These are phyloP conservation scores for Blastobotrys illinoisensis DNA, from an alignment of 1,139 yeast species.

Conservation along the genomic window DNA sequence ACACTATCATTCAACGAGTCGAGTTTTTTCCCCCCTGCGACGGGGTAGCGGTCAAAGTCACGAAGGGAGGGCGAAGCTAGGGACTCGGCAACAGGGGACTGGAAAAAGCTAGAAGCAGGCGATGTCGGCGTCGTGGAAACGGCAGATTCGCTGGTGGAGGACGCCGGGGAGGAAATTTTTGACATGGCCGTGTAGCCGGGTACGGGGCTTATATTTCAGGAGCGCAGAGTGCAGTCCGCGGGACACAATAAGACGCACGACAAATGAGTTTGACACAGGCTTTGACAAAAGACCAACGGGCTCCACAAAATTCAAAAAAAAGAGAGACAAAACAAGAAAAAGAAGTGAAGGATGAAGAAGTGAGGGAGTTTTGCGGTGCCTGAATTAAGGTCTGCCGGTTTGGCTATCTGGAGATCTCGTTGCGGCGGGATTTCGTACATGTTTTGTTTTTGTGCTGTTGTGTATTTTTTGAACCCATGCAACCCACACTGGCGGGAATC, in stretches of 20 bases:
- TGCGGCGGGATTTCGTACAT: too few relatives aligned
- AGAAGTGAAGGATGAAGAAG: not conserved
- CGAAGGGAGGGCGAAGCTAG: slow-evolving; percentile 12
- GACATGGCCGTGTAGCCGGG: slow-evolving; percentile 1
- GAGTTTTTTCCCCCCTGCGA: not conserved
- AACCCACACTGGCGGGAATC: not conserved
- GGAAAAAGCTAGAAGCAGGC: not conserved
- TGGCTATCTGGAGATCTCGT: too few relatives aligned
- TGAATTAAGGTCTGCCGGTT: too few relatives aligned
- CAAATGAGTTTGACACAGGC: not conserved
- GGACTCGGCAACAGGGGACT: not conserved
- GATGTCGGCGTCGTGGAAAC: not conserved
- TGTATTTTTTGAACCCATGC: not conserved
- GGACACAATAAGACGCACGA: not conserved
- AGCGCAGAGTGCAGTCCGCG: not conserved
- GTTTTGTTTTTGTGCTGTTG: too few relatives aligned
- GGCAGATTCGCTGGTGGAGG: not conserved
- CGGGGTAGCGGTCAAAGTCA: slow-evolving; percentile 15
- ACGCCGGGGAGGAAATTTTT: not conserved
- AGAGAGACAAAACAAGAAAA: not conserved
- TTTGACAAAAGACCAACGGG: not conserved
- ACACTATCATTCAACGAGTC: slow-evolving; percentile 6
- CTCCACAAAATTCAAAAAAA: not conserved
- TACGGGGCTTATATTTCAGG: not conserved
- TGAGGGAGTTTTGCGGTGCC: too few relatives aligned